Conservation (phyloP, 1,284 basidiomycete genomes). For the Wallemia mellicola region DNA sequence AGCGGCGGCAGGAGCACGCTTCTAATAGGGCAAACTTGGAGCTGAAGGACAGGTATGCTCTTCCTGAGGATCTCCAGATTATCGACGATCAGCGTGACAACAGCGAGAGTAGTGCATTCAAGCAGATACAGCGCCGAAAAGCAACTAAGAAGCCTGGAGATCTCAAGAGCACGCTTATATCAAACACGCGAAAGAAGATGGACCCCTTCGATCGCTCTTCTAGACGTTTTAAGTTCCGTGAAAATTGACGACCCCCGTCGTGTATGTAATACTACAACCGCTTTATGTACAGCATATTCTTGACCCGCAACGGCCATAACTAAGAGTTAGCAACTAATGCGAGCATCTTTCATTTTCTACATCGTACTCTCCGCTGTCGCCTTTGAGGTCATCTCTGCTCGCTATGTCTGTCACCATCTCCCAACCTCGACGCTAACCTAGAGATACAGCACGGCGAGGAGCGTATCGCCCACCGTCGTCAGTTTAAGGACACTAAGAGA, state of each 20-base stretch:
- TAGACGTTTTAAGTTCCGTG: not conserved
- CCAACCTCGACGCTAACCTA: not conserved
- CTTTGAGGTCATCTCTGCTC: not conserved
- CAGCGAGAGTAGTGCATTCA: slow-evolving; percentile 16
- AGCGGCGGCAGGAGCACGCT: slow-evolving; percentile 43
- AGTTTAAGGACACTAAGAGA: not conserved
- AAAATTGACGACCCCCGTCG: not conserved
- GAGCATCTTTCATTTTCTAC: not conserved
- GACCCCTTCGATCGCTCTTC: not conserved
- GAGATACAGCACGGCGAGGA: not conserved
- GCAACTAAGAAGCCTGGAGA: not conserved
- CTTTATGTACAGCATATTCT: not conserved
- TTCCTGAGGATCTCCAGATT: slow-evolving; percentile 31
- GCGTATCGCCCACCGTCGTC: not conserved
- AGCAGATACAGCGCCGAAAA: not conserved
- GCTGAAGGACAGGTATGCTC: slow-evolving; percentile 37
- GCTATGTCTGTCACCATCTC: not conserved
- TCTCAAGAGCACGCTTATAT: not conserved
- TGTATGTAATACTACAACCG: not conserved
- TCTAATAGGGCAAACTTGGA: slow-evolving; percentile 34
- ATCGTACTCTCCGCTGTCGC: not conserved
- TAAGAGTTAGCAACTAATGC: not conserved
- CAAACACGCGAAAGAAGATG: not conserved
- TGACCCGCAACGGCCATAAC: not conserved
- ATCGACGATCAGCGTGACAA: slow-evolving; percentile 19